A percentile compares a stretch with the other conserved stretches of the same genome.
phyloP scores from a whole-genome alignment of 192 early-diverging fungal species.

The Coemansia sp. region DNA sequence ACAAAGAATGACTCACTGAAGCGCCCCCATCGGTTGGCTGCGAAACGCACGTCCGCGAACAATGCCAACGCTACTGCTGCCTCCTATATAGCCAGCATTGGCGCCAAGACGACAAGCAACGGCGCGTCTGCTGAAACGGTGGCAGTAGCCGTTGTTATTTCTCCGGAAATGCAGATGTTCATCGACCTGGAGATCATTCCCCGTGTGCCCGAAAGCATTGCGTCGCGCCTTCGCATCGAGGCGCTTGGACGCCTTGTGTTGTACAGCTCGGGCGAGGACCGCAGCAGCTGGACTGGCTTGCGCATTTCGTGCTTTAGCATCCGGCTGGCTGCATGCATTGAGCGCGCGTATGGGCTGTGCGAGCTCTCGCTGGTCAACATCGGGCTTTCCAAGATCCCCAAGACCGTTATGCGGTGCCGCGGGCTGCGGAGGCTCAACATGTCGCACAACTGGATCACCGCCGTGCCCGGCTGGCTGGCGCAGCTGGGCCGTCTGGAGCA shows the following conservation, averaged over 20 bases:
- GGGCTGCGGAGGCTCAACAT: conserved; percentile 45
- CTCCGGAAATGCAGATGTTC: conserved; percentile 23
- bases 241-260: conserved; percentile 33
- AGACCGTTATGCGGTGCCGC: conserved; percentile 15
- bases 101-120: not conserved
- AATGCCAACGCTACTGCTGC: conserved; percentile 5
- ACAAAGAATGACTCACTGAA: not conserved
- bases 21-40: conserved; percentile 1
- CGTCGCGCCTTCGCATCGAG: conserved; percentile 15
- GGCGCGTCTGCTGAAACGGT: not conserved
- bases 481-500: conserved; percentile 34
- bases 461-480: conserved; percentile 41
- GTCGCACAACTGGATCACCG: conserved; percentile 54
- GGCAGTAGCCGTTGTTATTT: not conserved
- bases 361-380: conserved; percentile 45
- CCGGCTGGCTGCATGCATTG: conserved; percentile 27
- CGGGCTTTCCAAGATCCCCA: conserved; percentile 34
- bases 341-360: conserved; percentile 25
- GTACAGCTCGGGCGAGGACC: conserved; percentile 30
- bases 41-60: not conserved
- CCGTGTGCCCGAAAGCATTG: conserved; percentile 38
- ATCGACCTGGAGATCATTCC: conserved; percentile 21
- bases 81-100: not conserved
- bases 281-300: conserved; percentile 23
- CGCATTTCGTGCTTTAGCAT: conserved; percentile 42